A percentile compares a stretch with the other conserved stretches of the same genome.
Evolutionary conservation across 2,329 filamentous ascomycete species (phyloP).

Genomic region (Claviceps sp.): DNA sequence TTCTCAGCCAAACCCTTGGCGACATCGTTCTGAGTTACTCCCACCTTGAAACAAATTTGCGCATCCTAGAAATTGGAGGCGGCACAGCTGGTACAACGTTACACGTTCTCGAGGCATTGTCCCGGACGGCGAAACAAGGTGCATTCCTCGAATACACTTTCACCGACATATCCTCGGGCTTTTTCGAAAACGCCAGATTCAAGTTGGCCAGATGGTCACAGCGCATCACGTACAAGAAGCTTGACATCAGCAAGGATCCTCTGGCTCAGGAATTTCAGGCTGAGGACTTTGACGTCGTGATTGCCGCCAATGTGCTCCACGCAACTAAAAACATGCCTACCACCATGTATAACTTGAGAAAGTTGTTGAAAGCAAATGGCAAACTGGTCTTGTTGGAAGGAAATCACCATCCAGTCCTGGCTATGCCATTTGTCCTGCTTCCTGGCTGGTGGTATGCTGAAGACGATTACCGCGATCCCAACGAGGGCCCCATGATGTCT

Average conservation of each 20-base stretch:
- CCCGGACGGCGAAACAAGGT: constrained; percentile 11
- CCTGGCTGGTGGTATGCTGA: constrained; percentile 5
- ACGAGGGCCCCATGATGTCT: constrained; percentile 2
- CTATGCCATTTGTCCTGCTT: constrained; percentile 5
- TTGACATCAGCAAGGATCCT: constrained; percentile 15
- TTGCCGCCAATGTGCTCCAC: constrained; percentile 26
- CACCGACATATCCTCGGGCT: constrained; percentile 29
- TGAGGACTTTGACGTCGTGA: constrained; percentile 23
- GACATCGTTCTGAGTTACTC: background rate
- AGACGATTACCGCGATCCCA: constrained; percentile 4
- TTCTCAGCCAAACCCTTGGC: background rate
- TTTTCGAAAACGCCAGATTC: constrained; percentile 24
- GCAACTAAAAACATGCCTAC: constrained; percentile 17
- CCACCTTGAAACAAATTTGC: constrained; percentile 26
- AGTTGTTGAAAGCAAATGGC: constrained; percentile 6
- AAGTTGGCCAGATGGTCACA: constrained; percentile 13
- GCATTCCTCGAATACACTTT: constrained; percentile 26
- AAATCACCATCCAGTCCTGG: background rate
- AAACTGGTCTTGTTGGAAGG: constrained; percentile 7
- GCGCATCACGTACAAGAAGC: constrained; percentile 12
- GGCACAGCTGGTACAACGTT: constrained; percentile 30
- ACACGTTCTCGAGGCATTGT: constrained; percentile 16
- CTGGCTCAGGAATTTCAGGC: constrained; percentile 18
- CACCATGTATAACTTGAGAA: constrained; percentile 9
- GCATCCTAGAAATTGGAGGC: constrained; percentile 28